Evolutionary conservation across 2,329 filamentous ascomycete species (phyloP).

Genomic region (Calonectria hongkongensis): DNA sequence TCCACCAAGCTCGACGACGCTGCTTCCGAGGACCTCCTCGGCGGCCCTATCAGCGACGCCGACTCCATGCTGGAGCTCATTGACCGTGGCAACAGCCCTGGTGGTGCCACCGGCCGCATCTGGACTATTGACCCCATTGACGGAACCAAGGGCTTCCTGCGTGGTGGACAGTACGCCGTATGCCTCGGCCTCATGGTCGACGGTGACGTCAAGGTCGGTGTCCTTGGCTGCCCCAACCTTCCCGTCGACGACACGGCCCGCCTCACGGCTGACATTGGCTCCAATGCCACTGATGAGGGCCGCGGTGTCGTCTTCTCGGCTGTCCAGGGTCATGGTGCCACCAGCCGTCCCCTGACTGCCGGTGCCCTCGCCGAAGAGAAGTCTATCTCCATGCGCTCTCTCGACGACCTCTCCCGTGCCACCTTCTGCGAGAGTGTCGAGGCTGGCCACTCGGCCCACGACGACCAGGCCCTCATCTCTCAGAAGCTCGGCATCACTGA

Average conservation of each 20-base stretch:
- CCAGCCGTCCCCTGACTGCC: conserved; percentile 81
- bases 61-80: conserved; percentile 81
- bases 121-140: conserved; percentile 99
- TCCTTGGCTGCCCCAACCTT: conserved; percentile 96
- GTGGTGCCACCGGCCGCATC: conserved; percentile 85
- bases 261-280: conserved; percentile 80
- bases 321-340: conserved; percentile 85
- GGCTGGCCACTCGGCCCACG: conserved; percentile 92
- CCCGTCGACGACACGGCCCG: conserved; percentile 84
- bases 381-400: conserved; percentile 85
- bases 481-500: conserved; percentile 89
- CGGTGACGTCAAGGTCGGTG: conserved; percentile 94
- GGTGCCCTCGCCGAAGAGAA: conserved; percentile 71
- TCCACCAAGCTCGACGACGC: conserved; percentile 78
- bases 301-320: conserved; percentile 93
- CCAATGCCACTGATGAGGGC: conserved; percentile 83
- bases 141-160: conserved; percentile 96
- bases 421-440: conserved; percentile 99
- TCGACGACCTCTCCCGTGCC: conserved; percentile 84
- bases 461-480: conserved; percentile 88
- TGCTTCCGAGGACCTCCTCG: conserved; percentile 76
- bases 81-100: conserved; percentile 81
- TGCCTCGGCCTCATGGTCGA: conserved; percentile 95
- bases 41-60: conserved; percentile 80
- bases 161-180: conserved; percentile 97